phyloP scores from a whole-genome alignment of 352 stramenopile species.

The Phytophthora sansomeana region DNA sequence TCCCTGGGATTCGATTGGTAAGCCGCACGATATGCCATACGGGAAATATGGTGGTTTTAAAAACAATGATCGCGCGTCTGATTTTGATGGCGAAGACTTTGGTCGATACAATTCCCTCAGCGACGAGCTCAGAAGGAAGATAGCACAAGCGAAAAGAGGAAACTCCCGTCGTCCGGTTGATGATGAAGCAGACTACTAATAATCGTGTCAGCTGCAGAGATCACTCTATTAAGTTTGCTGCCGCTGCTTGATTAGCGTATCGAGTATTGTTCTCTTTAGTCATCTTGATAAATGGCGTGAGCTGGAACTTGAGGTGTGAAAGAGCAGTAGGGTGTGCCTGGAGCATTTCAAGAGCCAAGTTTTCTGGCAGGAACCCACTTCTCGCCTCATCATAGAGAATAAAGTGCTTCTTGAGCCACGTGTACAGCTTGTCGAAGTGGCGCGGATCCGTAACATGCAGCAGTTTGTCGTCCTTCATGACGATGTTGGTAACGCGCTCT shows the following conservation, averaged over 20 bases:
- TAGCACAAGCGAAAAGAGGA: constrained; percentile 23
- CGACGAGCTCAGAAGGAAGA: constrained; percentile 35
- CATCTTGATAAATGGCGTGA: constrained; percentile 52
- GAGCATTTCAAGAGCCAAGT: constrained; percentile 54
- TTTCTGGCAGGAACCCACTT: constrained; percentile 45
- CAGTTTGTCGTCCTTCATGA: constrained; percentile 31
- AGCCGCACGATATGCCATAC: constrained; percentile 5
- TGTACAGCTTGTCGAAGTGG: constrained; percentile 74
- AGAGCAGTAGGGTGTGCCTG: constrained; percentile 51
- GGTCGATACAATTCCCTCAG: constrained; percentile 46
- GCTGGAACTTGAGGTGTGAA: constrained; percentile 54
- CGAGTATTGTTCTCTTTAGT: constrained; percentile 56
- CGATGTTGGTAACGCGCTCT: constrained; percentile 13
- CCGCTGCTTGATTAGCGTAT: constrained; percentile 49
- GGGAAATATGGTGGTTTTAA: constrained; percentile 26
- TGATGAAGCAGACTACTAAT: constrained; percentile 32
- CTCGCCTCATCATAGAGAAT: constrained; percentile 49
- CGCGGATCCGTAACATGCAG: constrained; percentile 38
- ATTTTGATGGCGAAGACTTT: constrained; percentile 28
- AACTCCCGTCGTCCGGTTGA: constrained; percentile 9
- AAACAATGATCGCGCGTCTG: not conserved
- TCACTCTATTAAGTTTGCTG: constrained; percentile 34
- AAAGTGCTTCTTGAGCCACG: constrained; percentile 80
- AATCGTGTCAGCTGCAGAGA: constrained; percentile 3
- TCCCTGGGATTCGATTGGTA: constrained; percentile 29